phyloP scores from a whole-genome alignment of 129 eudicot genomes.

The Kitagawia praeruptora region DNA sequence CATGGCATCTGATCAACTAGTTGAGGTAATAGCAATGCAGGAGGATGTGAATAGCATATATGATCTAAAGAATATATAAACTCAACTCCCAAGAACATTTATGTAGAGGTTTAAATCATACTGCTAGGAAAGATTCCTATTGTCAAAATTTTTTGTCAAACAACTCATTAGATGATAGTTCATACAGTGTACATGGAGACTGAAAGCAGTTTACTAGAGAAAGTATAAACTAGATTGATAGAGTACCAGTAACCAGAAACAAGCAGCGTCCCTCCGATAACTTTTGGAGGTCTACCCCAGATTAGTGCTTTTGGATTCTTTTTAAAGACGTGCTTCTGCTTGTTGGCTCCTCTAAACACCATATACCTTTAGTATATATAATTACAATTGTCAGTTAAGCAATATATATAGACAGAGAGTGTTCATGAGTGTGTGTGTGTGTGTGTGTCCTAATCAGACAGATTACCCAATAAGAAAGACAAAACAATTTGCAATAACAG shows the following conservation, averaged over 20 bases:
- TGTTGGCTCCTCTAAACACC: conserved; percentile 94
- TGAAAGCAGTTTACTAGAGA: neutral
- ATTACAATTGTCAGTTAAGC: conserved; percentile 14
- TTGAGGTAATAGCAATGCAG: neutral
- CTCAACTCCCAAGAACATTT: neutral
- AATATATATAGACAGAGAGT: neutral
- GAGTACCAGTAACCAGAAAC: conserved; percentile 97
- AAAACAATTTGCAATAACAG: conserved; percentile 64
- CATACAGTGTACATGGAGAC: neutral
- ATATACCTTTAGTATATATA: conserved; percentile 39
- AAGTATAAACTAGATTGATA: neutral
- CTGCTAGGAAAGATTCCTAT: neutral
- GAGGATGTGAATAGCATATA: neutral
- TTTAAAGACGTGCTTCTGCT: conserved; percentile 82
- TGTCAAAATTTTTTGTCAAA: neutral
- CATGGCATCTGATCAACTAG: neutral
- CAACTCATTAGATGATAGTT: neutral
- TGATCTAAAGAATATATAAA: neutral
- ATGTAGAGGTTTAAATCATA: neutral
- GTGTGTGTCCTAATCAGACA: neutral
- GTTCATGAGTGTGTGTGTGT: neutral
- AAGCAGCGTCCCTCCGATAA: conserved; percentile 88
- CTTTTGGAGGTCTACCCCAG: conserved; percentile 91
- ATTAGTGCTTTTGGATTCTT: conserved; percentile 85
- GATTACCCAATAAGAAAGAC: conserved; percentile 76